phyloP scores from a whole-genome alignment of 2,329 filamentous ascomycete genomes.

The Ascocoryne sarcoides region DNA sequence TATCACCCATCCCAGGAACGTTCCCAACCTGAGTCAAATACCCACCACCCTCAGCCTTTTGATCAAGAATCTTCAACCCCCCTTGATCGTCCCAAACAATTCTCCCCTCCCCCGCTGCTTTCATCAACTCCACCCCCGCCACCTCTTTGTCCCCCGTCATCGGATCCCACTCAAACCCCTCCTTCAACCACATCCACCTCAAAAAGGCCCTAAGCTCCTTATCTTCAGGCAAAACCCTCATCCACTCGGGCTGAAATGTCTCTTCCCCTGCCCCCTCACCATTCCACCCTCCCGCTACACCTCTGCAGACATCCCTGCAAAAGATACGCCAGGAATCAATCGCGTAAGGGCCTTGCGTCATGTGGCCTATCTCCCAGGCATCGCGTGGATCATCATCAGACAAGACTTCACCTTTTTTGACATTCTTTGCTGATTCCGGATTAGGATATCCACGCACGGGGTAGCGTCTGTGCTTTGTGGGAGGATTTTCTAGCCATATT shows the following conservation, averaged over 20 bases:
- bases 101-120: constrained; percentile 47
- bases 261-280: constrained; percentile 38
- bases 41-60: too few relatives aligned
- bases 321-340: constrained; percentile 92
- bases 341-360: constrained; percentile 75
- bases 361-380: constrained; percentile 75
- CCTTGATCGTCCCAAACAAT: constrained; percentile 34
- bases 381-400: constrained; percentile 32
- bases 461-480: constrained; percentile 47
- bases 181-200: constrained; percentile 85
- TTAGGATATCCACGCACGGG: constrained; percentile 46
- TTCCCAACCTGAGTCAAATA: too few relatives aligned
- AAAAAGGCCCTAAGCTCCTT: constrained; percentile 85
- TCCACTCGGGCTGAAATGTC: constrained; percentile 80
- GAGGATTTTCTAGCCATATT: constrained; percentile 57
- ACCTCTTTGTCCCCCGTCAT: constrained; percentile 54
- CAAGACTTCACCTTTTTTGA: constrained; percentile 38
- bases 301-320: constrained; percentile 70
- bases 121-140: constrained; percentile 43
- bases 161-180: constrained; percentile 76
- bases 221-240: constrained; percentile 70
- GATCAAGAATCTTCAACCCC: constrained; percentile 31
- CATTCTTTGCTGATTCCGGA: constrained; percentile 38
- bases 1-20: too few relatives aligned
- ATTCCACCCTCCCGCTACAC: constrained; percentile 56